Evolutionary conservation across 1,284 basidiomycete species (phyloP).

Genomic region (Puccinia horiana): DNA sequence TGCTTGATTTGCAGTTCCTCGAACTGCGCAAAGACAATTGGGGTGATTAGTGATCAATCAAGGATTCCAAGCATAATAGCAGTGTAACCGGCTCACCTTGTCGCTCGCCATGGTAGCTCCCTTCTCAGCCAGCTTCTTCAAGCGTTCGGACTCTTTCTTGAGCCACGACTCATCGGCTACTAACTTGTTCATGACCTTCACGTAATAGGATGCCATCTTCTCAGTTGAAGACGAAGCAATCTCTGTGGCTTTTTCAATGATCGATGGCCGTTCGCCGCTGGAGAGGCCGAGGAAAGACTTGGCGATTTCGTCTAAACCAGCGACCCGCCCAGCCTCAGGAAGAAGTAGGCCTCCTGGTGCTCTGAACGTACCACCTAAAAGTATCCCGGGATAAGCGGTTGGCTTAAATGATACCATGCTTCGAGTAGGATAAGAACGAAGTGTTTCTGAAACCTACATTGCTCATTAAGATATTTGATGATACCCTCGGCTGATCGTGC

Average conservation of each 20-base stretch:
- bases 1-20: slow-evolving; percentile 49
- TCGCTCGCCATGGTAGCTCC: slow-evolving; percentile 34
- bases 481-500: slow-evolving; percentile 21
- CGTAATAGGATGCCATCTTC: slow-evolving; percentile 41
- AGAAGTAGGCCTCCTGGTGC: slow-evolving; percentile 35
- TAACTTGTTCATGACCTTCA: slow-evolving; percentile 44
- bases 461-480: slow-evolving; percentile 47
- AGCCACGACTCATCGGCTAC: slow-evolving; percentile 31
- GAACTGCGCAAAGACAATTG: slow-evolving; percentile 3
- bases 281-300: slow-evolving; percentile 40
- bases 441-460: slow-evolving; percentile 6
- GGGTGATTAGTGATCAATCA: not conserved
- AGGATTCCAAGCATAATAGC: not conserved
- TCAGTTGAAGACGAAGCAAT: slow-evolving; percentile 25
- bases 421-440: not conserved
- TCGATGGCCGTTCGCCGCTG: not conserved
- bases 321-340: slow-evolving; percentile 42
- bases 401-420: not conserved
- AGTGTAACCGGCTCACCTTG: slow-evolving; percentile 1
- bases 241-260: slow-evolving; percentile 30
- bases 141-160: slow-evolving; percentile 30
- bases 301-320: slow-evolving; percentile 33
- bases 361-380: slow-evolving; percentile 32
- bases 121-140: slow-evolving; percentile 43
- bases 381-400: not conserved